Evolutionary conservation across 345 rosid genomes (phyloP), one percentile per base, ranked within the genome.

Genomic region (Euphorbia peplus): DNA sequence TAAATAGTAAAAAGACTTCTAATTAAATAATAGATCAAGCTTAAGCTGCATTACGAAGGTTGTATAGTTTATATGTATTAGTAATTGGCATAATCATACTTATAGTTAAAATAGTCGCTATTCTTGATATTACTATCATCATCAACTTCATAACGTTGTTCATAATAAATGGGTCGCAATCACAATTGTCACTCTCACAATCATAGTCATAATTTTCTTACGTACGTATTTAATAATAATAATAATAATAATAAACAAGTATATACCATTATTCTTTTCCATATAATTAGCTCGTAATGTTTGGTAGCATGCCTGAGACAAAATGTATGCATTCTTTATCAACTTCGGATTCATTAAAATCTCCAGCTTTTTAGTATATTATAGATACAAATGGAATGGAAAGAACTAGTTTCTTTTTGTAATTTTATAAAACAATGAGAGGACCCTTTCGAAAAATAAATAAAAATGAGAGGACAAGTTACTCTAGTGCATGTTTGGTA

Each of bases 91-190:
- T 54, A 8, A 13, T 60, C 59, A 48, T 70, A 48, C 28, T 15
- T 51, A 13, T 55, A 18, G 14, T 59, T 16, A 16, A 52, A 63
- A 65, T 58, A 29, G 22, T 58, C 52, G 52, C 59, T 67, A 42
- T 63, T 48, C 32, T 55, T 39, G 56, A 60, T 44, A 55, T 63
- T 70, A 76, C 46, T 62, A 28, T 72, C 79, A 75, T 71, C 73
- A 73, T 10, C 56, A 61, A 16, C 53, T 60, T 60, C 50, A 35
- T 8, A 52, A 30, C 37, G 15, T 19, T 46, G 16, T 22, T 32
- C 12, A 13, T 51, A 26, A 3, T 51, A 26, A 3, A 66, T 13
- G 11, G 15, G 15, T 59, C 19, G 32, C 37, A 39, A 28, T 24
- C 47, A 64, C 22, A 41, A 35, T 53, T 25, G 55, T 28, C 60